A percentile compares a stretch with the other conserved stretches of the same genome.
Evolutionary conservation across 1,139 yeast genomes (phyloP).

Genomic region (Pichia terricola): DNA sequence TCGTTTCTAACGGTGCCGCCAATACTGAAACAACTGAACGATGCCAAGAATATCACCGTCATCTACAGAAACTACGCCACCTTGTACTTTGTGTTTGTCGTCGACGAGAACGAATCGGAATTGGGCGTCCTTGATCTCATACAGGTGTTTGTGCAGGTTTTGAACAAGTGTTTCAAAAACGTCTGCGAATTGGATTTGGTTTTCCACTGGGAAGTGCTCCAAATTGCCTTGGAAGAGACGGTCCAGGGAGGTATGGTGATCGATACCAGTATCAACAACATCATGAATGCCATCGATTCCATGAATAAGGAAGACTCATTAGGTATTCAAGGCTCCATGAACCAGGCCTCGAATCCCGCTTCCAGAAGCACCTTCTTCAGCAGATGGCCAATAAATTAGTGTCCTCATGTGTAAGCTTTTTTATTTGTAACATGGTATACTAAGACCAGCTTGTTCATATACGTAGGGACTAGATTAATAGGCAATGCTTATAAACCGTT

Average conservation of each 20-base stretch:
- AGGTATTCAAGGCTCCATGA: conserved; percentile 1
- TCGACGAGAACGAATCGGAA: conserved; percentile 92
- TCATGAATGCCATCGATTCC: conserved; percentile 71
- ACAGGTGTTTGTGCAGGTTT: conserved; percentile 92
- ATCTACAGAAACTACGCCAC: conserved; percentile 95
- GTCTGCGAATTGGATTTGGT: conserved; percentile 94
- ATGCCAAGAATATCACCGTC: conserved; percentile 71
- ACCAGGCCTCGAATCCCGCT: background rate
- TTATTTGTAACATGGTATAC: too few relatives aligned
- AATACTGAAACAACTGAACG: conserved; percentile 32
- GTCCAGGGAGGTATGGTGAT: conserved; percentile 99
- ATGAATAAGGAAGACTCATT: conserved; percentile 40
- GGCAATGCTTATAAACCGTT: too few relatives aligned
- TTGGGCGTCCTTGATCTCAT: conserved; percentile 87
- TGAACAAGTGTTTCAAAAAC: conserved; percentile 85
- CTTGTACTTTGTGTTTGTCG: conserved; percentile 85
- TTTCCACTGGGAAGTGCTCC: conserved; percentile 94
- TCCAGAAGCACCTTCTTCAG: conserved; percentile 11
- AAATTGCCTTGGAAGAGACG: conserved; percentile 84
- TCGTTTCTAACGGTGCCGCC: conserved; percentile 78
- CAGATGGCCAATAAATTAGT: conserved; percentile 14
- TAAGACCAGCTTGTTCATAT: too few relatives aligned
- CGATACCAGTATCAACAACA: conserved; percentile 75
- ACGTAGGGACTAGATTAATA: too few relatives aligned
- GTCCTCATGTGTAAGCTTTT: background rate